These are phyloP conservation scores for Brassica hybrid DNA, from an alignment of 441 rosid genomes.

Conservation along the genomic window DNA sequence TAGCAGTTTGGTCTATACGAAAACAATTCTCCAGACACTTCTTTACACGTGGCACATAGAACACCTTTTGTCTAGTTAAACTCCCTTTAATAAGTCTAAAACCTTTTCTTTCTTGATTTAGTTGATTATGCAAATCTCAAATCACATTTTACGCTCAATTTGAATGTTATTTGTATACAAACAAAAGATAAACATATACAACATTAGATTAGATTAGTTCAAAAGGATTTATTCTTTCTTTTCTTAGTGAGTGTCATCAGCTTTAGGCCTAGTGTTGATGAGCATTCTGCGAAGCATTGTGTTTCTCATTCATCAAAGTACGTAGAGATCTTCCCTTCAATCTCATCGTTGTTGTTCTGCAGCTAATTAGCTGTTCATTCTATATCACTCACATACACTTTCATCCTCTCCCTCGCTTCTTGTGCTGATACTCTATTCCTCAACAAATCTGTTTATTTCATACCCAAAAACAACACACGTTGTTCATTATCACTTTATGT, in stretches of 20 bases:
- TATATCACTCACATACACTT: slow-evolving; percentile 65
- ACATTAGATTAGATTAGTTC: background rate
- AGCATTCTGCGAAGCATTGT: slow-evolving; percentile 68
- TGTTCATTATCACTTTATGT: background rate
- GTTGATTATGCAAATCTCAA: slow-evolving; percentile 17
- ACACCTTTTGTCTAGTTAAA: background rate
- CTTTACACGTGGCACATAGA: background rate
- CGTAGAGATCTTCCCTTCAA: slow-evolving; percentile 70
- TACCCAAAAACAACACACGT: background rate
- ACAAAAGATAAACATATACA: background rate
- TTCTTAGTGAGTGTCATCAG: slow-evolving; percentile 36
- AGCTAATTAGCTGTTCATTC: slow-evolving; percentile 61
- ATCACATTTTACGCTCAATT: background rate
- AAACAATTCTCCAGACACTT: slow-evolving; percentile 43
- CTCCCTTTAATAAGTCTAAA: background rate
- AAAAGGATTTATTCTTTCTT: background rate
- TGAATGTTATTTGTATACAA: background rate
- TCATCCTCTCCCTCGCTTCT: slow-evolving; percentile 86
- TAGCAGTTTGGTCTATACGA: slow-evolving; percentile 24
- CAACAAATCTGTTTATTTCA: slow-evolving; percentile 39
- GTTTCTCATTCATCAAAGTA: slow-evolving; percentile 62
- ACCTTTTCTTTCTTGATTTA: background rate
- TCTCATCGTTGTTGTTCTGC: slow-evolving; percentile 56
- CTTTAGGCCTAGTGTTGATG: slow-evolving; percentile 55
- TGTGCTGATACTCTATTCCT: slow-evolving; percentile 86